A percentile compares a stretch with the other conserved stretches of the same genome.
Conservation (phyloP, 306 rosid genomes). For the Lathyrus aphaca region DNA sequence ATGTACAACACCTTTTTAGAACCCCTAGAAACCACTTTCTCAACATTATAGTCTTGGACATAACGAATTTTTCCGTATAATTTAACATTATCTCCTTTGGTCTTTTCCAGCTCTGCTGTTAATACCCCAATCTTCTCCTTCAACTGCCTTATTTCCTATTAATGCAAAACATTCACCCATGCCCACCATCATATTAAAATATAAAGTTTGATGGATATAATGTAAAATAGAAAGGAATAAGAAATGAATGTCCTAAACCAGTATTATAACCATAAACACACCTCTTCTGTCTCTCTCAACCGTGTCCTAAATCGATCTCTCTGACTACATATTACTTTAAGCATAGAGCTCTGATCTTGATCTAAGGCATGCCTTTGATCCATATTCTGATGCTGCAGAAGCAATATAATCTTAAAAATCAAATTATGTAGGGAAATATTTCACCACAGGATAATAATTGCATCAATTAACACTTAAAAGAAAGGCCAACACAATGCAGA, state of each 20-base stretch:
- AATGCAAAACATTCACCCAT: conserved; percentile 38
- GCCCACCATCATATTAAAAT: conserved; percentile 32
- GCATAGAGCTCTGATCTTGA: conserved; percentile 97
- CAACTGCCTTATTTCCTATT: conserved; percentile 85
- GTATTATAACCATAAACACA: conserved; percentile 34
- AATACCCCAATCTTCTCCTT: conserved; percentile 87
- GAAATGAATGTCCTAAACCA: not conserved
- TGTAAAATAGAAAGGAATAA: conserved; percentile 26
- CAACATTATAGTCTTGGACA: conserved; percentile 92
- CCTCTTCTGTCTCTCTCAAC: conserved; percentile 96
- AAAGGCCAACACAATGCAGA: conserved; percentile 15
- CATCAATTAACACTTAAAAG: conserved; percentile 6
- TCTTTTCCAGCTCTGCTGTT: conserved; percentile 83
- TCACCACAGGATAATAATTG: conserved; percentile 6
- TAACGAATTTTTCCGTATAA: conserved; percentile 97
- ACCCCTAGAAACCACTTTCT: conserved; percentile 95
- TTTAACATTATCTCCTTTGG: conserved; percentile 94
- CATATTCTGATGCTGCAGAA: conserved; percentile 57
- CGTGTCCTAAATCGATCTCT: conserved; percentile 95
- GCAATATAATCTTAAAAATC: conserved; percentile 36
- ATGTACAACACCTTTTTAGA: conserved; percentile 73
- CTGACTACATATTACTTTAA: conserved; percentile 94
- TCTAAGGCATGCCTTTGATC: conserved; percentile 72
- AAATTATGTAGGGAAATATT: conserved; percentile 1
- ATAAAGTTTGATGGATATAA: conserved; percentile 31